Conservation (phyloP, 1,139 yeast genomes). For the Scheffersomyces insectosa region DNA sequence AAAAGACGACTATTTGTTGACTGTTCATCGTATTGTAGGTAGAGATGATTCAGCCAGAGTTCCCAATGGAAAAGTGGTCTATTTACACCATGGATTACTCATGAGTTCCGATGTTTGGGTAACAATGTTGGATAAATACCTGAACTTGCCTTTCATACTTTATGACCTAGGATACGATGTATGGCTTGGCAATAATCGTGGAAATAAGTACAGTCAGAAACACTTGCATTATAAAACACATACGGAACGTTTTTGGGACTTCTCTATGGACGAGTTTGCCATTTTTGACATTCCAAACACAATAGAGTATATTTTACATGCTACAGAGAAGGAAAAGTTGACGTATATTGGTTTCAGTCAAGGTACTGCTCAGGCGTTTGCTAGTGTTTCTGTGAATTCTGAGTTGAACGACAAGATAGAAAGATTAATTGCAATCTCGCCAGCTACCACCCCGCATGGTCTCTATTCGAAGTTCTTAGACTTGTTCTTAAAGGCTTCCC, state of each 20-base stretch:
- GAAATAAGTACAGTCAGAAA: constrained; percentile 76
- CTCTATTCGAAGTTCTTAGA: constrained; percentile 75
- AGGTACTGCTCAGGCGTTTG: constrained; percentile 91
- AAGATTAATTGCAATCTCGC: constrained; percentile 78
- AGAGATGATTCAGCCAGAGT: constrained; percentile 5
- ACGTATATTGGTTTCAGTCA: constrained; percentile 86
- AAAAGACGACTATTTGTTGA: constrained; percentile 40
- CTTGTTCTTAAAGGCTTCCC: constrained; percentile 75
- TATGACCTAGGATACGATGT: constrained; percentile 85
- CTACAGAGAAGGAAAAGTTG: constrained; percentile 35
- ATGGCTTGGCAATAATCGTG: constrained; percentile 91
- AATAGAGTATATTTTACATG: constrained; percentile 35
- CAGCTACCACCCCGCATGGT: constrained; percentile 93
- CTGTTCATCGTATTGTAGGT: constrained; percentile 28
- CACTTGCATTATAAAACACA: constrained; percentile 41
- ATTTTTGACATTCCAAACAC: constrained; percentile 48
- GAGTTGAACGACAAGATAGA: constrained; percentile 68
- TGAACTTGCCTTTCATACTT: constrained; percentile 72
- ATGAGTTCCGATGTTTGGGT: constrained; percentile 94
- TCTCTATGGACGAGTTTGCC: constrained; percentile 50
- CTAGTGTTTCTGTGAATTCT: constrained; percentile 71
- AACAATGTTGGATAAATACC: constrained; percentile 60
- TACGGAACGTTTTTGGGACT: constrained; percentile 43
- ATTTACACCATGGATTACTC: constrained; percentile 86
- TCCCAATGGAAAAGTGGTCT: constrained; percentile 53